phyloP scores from a whole-genome alignment of 2,329 filamentous ascomycete genomes.

The Aspergillus piperis region DNA sequence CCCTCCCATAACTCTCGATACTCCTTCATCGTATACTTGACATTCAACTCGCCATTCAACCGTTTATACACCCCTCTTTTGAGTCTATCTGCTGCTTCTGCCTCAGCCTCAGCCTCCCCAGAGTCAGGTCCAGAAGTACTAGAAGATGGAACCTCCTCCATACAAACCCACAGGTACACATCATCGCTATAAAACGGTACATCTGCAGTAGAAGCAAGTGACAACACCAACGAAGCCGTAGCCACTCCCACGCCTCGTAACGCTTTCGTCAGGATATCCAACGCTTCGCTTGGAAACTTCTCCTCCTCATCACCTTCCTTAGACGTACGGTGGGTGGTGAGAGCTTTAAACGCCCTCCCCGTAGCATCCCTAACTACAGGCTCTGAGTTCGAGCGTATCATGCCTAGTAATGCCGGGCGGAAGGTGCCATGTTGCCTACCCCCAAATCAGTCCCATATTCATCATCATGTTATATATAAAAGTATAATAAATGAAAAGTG shows the following conservation, averaged over 20 bases:
- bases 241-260: constrained; percentile 47
- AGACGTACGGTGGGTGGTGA: not conserved
- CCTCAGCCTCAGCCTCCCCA: not conserved
- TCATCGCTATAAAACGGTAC: constrained; percentile 49
- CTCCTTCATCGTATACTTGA: constrained; percentile 46
- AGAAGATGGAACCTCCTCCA: constrained; percentile 22
- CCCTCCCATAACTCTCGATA: constrained; percentile 38
- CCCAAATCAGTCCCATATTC: not conserved
- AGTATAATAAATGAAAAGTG: not conserved
- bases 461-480: too few species aligned
- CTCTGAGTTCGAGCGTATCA: constrained; percentile 41
- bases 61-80: constrained; percentile 15
- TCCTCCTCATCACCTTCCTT: not conserved
- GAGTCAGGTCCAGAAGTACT: constrained; percentile 1
- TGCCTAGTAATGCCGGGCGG: constrained; percentile 43
- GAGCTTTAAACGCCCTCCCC: constrained; percentile 27
- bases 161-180: constrained; percentile 43
- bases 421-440: constrained; percentile 42
- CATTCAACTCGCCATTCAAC: constrained; percentile 32
- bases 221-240: constrained; percentile 46
- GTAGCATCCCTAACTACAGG: constrained; percentile 30
- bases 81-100: not conserved
- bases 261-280: constrained; percentile 36
- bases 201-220: constrained; percentile 27
- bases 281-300: constrained; percentile 32